These are phyloP conservation scores for Nephelium lappaceum DNA, from an alignment of 345 rosid genomes.

Conservation along the genomic window DNA sequence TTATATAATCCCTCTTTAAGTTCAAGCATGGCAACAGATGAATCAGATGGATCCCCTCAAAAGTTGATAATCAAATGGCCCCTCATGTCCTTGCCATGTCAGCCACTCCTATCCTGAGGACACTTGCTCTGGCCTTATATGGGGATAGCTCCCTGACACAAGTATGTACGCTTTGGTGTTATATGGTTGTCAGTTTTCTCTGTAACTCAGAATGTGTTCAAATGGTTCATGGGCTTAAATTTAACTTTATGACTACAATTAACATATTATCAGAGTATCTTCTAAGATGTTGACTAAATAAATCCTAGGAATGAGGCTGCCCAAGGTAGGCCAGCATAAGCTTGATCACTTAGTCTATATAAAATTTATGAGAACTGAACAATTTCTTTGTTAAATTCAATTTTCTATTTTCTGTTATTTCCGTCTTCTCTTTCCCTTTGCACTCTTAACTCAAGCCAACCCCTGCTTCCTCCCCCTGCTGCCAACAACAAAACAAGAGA, in stretches of 20 bases:
- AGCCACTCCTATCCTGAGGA: constrained; percentile 95
- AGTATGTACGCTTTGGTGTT: constrained; percentile 40
- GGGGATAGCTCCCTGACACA: constrained; percentile 91
- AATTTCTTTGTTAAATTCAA: background rate
- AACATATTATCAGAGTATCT: background rate
- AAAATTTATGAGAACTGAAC: background rate
- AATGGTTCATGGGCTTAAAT: background rate
- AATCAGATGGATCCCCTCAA: constrained; percentile 44
- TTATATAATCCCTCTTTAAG: constrained; percentile 52
- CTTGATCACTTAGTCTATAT: background rate
- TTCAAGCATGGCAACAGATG: constrained; percentile 42
- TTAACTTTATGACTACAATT: background rate
- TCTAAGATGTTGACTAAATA: background rate
- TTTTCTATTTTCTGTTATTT: background rate
- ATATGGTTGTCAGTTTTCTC: constrained; percentile 17
- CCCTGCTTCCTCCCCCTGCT: background rate
- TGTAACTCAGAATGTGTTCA: constrained; percentile 5
- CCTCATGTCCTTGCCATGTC: constrained; percentile 97
- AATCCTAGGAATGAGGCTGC: background rate
- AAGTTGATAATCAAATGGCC: constrained; percentile 70
- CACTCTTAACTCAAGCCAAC: background rate
- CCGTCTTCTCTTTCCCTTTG: background rate
- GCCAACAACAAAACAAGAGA: background rate
- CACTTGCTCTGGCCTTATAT: constrained; percentile 91
- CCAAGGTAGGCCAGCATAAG: background rate